A percentile compares a stretch with the other conserved stretches of the same genome.
Conservation (phyloP, 345 rosid genomes). For the Murraya paniculata region DNA sequence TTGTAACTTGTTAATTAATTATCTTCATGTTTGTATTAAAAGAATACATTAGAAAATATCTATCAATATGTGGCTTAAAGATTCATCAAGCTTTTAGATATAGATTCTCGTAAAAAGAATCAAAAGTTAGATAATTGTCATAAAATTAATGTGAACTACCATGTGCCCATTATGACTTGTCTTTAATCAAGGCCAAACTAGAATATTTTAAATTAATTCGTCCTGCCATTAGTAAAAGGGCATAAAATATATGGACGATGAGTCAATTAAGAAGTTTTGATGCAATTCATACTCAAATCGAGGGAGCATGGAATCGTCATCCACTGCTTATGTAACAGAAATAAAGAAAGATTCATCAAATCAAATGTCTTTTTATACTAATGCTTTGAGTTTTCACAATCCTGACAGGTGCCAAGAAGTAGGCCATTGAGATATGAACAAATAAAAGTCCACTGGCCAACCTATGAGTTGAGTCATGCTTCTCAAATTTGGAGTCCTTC, state of each 20-base stretch:
- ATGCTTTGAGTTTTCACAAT: background rate
- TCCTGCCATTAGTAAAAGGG: background rate
- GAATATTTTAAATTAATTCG: too few relatives aligned
- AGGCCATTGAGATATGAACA: conserved; percentile 11
- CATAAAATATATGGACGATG: background rate
- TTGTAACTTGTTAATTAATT: too few relatives aligned
- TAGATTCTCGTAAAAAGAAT: too few relatives aligned
- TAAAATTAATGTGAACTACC: too few relatives aligned
- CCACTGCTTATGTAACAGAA: background rate
- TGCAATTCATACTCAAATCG: conserved; percentile 11
- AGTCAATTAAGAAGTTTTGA: background rate
- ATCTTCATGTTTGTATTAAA: too few relatives aligned
- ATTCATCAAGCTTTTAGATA: too few relatives aligned
- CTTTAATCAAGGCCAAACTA: too few relatives aligned
- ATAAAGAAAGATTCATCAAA: background rate
- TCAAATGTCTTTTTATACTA: too few relatives aligned
- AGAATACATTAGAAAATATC: too few relatives aligned
- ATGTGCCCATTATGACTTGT: too few relatives aligned
- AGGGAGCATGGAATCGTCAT: conserved; percentile 14
- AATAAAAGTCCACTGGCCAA: background rate
- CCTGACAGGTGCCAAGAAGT: conserved; percentile 6
- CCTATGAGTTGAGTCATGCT: conserved; percentile 4
- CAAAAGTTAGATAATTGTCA: too few relatives aligned
- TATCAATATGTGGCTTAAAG: too few relatives aligned
- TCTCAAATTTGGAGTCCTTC: background rate